These are phyloP conservation scores for Malus asiatica DNA, from an alignment of 306 rosid species.

Conservation along the genomic window DNA sequence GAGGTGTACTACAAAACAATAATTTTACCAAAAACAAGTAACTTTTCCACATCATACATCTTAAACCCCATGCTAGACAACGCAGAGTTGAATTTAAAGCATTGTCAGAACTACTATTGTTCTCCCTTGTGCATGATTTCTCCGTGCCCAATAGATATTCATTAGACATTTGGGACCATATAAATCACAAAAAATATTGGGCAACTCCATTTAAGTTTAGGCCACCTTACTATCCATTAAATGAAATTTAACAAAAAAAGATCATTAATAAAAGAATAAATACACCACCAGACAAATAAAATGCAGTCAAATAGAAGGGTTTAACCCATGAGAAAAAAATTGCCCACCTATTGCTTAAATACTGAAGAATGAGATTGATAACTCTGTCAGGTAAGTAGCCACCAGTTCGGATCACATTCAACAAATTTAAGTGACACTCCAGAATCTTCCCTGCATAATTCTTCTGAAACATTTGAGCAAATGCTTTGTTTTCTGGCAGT, in stretches of 20 bases:
- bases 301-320: not conserved
- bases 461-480: constrained; percentile 95
- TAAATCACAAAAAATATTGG: not conserved
- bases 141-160: not conserved
- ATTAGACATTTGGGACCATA: not conserved
- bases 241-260: not conserved
- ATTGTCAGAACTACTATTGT: not conserved
- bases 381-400: constrained; percentile 95
- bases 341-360: constrained; percentile 79
- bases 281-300: not conserved
- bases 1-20: not conserved
- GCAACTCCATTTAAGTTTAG: not conserved
- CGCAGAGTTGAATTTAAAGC: not conserved
- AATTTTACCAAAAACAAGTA: not conserved
- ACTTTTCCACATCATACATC: not conserved
- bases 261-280: not conserved
- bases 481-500: constrained; percentile 83
- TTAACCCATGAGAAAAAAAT: not conserved
- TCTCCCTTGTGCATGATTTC: not conserved
- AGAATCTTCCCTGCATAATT: constrained; percentile 82
- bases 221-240: not conserved
- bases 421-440: constrained; percentile 80
- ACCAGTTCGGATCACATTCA: constrained; percentile 74
- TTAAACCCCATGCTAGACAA: not conserved
- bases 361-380: constrained; percentile 81